Conservation (phyloP, 2,329 filamentous ascomycete species). For the Clonostachys sp. region DNA sequence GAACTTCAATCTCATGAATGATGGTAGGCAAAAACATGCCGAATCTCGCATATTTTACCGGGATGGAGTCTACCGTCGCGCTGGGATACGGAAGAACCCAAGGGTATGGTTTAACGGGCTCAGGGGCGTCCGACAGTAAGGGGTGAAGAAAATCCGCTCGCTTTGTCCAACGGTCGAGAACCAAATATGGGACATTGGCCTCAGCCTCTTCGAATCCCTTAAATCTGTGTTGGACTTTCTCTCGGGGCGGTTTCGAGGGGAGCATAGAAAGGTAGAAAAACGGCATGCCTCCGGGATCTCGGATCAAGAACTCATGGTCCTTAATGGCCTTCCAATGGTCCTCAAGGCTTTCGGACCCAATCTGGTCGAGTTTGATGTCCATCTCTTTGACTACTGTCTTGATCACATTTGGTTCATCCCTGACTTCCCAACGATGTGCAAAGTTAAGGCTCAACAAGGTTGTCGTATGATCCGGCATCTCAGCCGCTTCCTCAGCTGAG, state of each 20-base stretch:
- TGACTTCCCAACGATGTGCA: conserved; percentile 36
- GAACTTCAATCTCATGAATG: conserved; percentile 61
- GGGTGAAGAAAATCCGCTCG: conserved; percentile 56
- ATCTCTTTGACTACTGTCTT: conserved; percentile 24
- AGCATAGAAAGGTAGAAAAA: conserved; percentile 36
- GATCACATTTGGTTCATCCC: conserved; percentile 34
- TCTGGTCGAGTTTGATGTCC: conserved; percentile 17
- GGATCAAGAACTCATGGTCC: conserved; percentile 27
- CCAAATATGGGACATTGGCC: conserved; percentile 42
- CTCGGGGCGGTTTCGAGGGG: conserved; percentile 32
- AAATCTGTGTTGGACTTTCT: conserved; percentile 30
- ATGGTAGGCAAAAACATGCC: conserved; percentile 69
- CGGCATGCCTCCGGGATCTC: conserved; percentile 27
- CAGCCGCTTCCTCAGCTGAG: conserved; percentile 7
- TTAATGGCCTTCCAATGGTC: conserved; percentile 10
- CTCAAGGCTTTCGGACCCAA: conserved; percentile 21
- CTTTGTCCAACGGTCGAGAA: conserved; percentile 43
- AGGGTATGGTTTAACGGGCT: conserved; percentile 19
- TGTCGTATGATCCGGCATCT: conserved; percentile 34
- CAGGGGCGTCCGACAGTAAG: conserved; percentile 3
- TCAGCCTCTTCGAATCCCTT: conserved; percentile 29
- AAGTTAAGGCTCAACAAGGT: conserved; percentile 42
- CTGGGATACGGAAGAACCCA: conserved; percentile 37
- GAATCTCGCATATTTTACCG: conserved; percentile 38
- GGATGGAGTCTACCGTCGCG: conserved; percentile 45